Evolutionary conservation across 768 basidiomycete species (phyloP).

Genomic region (Agaricus blazei): DNA sequence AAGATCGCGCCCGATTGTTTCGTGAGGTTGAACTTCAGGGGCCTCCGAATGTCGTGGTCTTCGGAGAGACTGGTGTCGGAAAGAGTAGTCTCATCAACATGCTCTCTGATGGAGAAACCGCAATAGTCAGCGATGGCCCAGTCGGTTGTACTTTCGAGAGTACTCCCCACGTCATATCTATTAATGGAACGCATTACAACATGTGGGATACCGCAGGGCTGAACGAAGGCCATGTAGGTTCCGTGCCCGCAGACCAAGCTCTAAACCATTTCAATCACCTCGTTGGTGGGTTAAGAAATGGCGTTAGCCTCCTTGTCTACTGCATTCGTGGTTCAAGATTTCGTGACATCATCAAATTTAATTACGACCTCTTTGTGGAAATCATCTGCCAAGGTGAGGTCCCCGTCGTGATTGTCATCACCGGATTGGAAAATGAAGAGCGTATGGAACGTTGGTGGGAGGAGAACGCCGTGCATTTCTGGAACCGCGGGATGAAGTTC

Average conservation of each 20-base stretch:
- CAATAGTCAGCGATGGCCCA: slow-evolving; percentile 25
- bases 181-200: slow-evolving; percentile 20
- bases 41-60: slow-evolving; percentile 24
- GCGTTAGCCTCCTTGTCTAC: slow-evolving; percentile 35
- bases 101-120: slow-evolving; percentile 23
- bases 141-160: slow-evolving; percentile 30
- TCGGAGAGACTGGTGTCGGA: slow-evolving; percentile 34
- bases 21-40: too few relatives aligned
- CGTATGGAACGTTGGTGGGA: slow-evolving; percentile 12
- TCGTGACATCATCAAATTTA: slow-evolving; percentile 10
- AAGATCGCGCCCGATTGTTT: too few relatives aligned
- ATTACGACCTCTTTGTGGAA: slow-evolving; percentile 10
- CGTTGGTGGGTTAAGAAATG: slow-evolving; percentile 27
- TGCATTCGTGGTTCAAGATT: slow-evolving; percentile 13
- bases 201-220: slow-evolving; percentile 38
- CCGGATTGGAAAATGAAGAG: slow-evolving; percentile 9
- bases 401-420: slow-evolving; percentile 9
- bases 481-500: not conserved
- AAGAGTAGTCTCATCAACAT: slow-evolving; percentile 40
- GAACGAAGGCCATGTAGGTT: slow-evolving; percentile 25
- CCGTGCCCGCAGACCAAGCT: slow-evolving; percentile 17
- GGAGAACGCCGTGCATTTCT: slow-evolving; percentile 8
- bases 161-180: slow-evolving; percentile 18
- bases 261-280: slow-evolving; percentile 21
- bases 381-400: slow-evolving; percentile 4